Evolutionary conservation across 164 flowering plant species (phyloP).

Genomic region (Malania oleifera): DNA sequence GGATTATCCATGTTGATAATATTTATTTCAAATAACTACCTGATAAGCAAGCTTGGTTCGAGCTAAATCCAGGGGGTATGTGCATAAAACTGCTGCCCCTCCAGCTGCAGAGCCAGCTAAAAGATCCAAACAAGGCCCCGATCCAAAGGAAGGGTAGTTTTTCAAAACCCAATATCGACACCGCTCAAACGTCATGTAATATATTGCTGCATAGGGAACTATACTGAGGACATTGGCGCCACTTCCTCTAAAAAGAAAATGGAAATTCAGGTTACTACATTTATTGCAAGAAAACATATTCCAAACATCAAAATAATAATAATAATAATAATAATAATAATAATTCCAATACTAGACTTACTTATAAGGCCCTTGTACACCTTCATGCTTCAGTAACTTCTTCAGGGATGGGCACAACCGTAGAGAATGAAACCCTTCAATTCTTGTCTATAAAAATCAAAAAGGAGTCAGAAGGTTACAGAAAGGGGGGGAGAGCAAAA

Average conservation of each 20-base stretch:
- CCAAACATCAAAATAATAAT: too few species aligned
- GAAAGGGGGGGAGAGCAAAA: too few species aligned
- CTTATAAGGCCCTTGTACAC: neutral
- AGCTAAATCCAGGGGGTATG: neutral
- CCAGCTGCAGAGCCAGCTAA: neutral
- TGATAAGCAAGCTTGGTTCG: too few species aligned
- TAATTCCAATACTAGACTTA: too few species aligned
- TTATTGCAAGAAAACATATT: neutral
- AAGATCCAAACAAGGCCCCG: neutral
- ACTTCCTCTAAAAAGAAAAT: neutral
- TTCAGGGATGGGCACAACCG: neutral
- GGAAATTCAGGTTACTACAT: neutral
- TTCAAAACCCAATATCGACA: too few species aligned
- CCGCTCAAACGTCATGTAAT: too few species aligned
- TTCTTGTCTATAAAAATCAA: neutral
- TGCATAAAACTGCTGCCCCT: neutral
- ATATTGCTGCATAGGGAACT: too few species aligned
- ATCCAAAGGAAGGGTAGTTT: too few species aligned
- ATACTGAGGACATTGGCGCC: neutral
- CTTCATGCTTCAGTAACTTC: neutral
- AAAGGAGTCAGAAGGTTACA: too few species aligned
- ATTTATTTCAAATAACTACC: too few species aligned
- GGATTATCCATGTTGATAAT: too few species aligned
- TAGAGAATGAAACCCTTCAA: neutral
- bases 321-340: neutral